Base-by-base conservation (phyloP, 768 basidiomycete genomes). In the Floccularia luteovirens region DNA sequence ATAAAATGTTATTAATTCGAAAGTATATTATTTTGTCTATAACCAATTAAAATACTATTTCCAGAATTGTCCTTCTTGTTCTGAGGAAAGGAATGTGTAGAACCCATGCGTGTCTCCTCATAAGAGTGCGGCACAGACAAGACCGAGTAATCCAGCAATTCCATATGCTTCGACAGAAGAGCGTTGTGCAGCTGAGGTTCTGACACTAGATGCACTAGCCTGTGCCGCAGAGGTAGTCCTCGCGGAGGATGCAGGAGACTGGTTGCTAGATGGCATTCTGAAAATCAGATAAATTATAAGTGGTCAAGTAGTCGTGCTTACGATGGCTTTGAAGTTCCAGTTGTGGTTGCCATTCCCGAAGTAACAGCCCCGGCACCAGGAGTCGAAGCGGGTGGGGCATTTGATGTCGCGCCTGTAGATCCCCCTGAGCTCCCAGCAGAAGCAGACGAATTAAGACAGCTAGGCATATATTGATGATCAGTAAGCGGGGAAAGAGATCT, bases 81-180 rank as follows among this genome's bases (percentile, higher is more conserved):
- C n/a, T n/a, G n/a, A n/a, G n/a, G n/a, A n/a, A n/a, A n/a, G n/a
- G n/a, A n/a, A n/a, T n/a, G n/a, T n/a, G n/a, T n/a, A n/a, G n/a
- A n/a, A n/a, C n/a, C n/a, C n/a, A n/a, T n/a, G n/a, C n/a, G n/a
- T n/a, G n/a, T n/a, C n/a, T n/a, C n/a, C n/a, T n/a, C n/a, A n/a
- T n/a, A n/a, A n/a, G n/a, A n/a, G n/a, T n/a, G n/a, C n/a, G n/a
- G 69, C 64, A 30, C 76, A 76, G 40, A 75, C 54, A 31, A 77
- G 48, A 16, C 75, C 74, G 52, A 79, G 56, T 25, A 76, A 23
- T 27, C 67, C 67, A 34, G 70, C 73, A 19, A 77, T 47, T 12
- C 74, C 70, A 47, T 68, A 59, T 0, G 62, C 51, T 17, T 19
- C 32, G 7, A 63, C 55, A 37, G 59, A 47, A 28, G 48, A 38